These are phyloP conservation scores for Calonectria multiphialidica DNA, from an alignment of 2,329 filamentous ascomycete species.

Conservation along the genomic window DNA sequence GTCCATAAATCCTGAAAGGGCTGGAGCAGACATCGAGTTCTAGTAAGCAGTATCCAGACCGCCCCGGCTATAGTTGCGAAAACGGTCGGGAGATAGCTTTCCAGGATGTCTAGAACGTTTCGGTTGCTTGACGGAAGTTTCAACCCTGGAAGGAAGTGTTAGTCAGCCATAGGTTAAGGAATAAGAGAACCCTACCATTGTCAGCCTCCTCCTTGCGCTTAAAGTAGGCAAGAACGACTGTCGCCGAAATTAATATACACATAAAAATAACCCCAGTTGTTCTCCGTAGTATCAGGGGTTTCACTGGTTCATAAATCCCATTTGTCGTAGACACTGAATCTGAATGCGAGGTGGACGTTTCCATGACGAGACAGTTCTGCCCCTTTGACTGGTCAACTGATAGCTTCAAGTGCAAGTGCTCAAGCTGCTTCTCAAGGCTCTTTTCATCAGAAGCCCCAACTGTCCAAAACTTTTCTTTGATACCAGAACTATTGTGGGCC, in stretches of 20 bases:
- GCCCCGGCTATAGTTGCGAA: conserved; percentile 6
- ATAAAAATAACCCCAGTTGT: neutral
- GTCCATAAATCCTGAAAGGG: conserved; percentile 1
- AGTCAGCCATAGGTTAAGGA: neutral
- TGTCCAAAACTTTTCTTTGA: neutral
- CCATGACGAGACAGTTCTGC: neutral
- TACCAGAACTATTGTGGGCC: neutral
- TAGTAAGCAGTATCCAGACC: neutral
- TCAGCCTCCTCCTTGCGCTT: neutral
- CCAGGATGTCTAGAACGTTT: neutral
- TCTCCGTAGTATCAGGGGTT: neutral
- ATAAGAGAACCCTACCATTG: neutral
- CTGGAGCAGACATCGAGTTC: neutral
- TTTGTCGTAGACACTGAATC: neutral
- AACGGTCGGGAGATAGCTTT: conserved; percentile 5
- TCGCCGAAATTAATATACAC: neutral
- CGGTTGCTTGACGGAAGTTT: neutral
- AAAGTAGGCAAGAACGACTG: neutral
- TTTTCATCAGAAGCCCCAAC: neutral
- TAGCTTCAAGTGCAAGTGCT: neutral
- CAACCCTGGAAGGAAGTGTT: neutral
- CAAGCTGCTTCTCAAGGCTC: neutral
- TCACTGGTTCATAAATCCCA: neutral
- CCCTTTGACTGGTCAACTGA: neutral
- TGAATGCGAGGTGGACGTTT: neutral